Base-by-base conservation (phyloP, 208 protist genomes). In the Angomonas deanei region DNA sequence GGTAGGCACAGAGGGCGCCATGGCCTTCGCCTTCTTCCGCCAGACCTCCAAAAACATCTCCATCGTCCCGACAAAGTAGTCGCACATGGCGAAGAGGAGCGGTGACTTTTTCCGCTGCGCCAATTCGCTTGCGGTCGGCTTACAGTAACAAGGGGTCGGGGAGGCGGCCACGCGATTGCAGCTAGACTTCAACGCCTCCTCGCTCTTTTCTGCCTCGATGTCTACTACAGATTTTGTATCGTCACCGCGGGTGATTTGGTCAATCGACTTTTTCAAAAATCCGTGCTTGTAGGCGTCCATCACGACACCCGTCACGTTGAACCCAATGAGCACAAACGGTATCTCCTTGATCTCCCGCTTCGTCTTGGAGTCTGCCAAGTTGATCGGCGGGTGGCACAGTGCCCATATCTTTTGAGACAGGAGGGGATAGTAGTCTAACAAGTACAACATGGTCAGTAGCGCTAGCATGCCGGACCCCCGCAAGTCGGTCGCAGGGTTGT, bases 401-500 rank as follows among this genome's bases (percentile, higher is more conserved):
- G 63, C 50, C 84, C 84, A 94, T 33, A 94, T 23, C 1, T 60
- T 63, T 11, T 70, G 64, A 0, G 72, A 54, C 15, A 94, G 75
- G 1, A 33, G 52, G 1, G 72, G 75, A 64, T 91, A 89, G 73
- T 86, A 82, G 52, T 87, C 77, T 55, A 90, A 21, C 10, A 94
- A 39, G 68, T 86, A 94, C 8, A 91, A 64, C 24, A 81, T 19
- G 62, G 86, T 76, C 4, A 94, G 59, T n/a, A 91, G 71, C 17
- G 82, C 84, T 15, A 89, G 63, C 19, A 94, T 36, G 32, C 88
- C 88, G 5, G 83, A 88, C 19, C 74, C 79, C 21, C 88, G 88
- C 28, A 91, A 70, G 48, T 94, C 88, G 6, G 88, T 94, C 3
- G 82, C 81, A 11, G 88, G 88, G 59, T 94, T 80, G 38, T 48